A percentile compares a stretch with the other conserved stretches of the same genome.
These are phyloP conservation scores for Talaromyces proteolyticus DNA, from an alignment of 495 filamentous ascomycete genomes.

Conservation along the genomic window DNA sequence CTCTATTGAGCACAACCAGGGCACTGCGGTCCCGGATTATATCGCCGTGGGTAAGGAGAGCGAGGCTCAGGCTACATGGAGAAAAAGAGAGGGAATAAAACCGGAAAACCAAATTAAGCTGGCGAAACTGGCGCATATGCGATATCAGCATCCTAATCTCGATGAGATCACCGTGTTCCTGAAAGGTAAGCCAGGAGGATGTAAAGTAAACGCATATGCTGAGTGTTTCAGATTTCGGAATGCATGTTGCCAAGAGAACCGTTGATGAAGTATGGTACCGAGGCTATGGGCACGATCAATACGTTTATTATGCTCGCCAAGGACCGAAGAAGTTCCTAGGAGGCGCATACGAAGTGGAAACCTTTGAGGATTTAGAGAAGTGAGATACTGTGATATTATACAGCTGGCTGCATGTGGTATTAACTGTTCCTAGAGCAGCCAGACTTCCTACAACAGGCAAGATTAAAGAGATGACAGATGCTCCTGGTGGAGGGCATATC, in stretches of 20 bases:
- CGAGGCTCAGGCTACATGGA: slow-evolving; percentile 26
- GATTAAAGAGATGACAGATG: slow-evolving; percentile 10
- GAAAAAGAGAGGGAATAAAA: slow-evolving; percentile 24
- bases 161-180: slow-evolving; percentile 35
- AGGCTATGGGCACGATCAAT: slow-evolving; percentile 56
- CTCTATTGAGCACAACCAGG: too few species aligned
- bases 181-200: not conserved
- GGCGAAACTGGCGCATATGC: slow-evolving; percentile 38
- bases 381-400: too few species aligned
- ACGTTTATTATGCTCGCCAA: slow-evolving; percentile 43
- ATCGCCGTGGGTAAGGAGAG: slow-evolving; percentile 24
- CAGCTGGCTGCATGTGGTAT: too few species aligned
- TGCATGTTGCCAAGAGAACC: slow-evolving; percentile 35
- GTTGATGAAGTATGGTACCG: slow-evolving; percentile 50
- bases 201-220: not conserved
- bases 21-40: slow-evolving; percentile 30
- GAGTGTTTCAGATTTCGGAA: slow-evolving; percentile 45
- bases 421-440: not conserved
- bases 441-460: slow-evolving; percentile 1
- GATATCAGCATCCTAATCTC: slow-evolving; percentile 44
- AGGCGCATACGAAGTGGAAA: slow-evolving; percentile 47
- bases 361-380: slow-evolving; percentile 46
- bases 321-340: slow-evolving; percentile 49
- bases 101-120: slow-evolving; percentile 28
- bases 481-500: slow-evolving; percentile 18